Percentiles rank a stretch among this genome's conserved stretches.
Conservation (phyloP, 2,329 filamentous ascomycete genomes). For the Colletotrichum euphorbiae region DNA sequence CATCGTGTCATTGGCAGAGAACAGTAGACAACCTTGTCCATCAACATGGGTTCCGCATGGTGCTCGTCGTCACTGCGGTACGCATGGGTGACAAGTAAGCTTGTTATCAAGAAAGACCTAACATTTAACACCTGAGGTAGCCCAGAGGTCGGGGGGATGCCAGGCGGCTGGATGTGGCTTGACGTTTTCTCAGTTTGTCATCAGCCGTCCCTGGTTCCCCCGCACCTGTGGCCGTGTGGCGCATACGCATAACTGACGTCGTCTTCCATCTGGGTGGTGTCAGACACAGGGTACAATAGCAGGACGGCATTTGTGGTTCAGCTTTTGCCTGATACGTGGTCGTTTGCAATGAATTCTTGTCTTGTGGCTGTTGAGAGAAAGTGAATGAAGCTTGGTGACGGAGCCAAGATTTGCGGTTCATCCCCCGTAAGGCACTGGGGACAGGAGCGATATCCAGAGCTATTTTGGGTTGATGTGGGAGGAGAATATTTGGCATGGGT, state of each 20-base stretch:
- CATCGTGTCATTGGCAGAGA: not conserved
- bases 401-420: not conserved
- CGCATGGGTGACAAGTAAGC: not conserved
- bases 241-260: conserved; percentile 9
- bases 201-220: not conserved
- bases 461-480: conserved; percentile 4
- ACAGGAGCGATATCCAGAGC: not conserved
- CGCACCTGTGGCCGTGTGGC: conserved; percentile 13
- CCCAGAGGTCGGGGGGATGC: no score
- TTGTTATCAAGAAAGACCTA: not conserved
- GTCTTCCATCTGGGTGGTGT: no score
- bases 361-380: no score
- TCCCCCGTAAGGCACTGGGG: no score
- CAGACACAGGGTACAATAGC: no score
- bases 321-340: no score
- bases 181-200: not conserved
- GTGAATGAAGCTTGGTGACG: not conserved
- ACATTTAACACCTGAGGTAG: no score
- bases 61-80: conserved; percentile 1
- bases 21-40: not conserved
- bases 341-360: not conserved
- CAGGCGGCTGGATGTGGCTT: conserved; percentile 11
- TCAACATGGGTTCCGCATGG: not conserved
- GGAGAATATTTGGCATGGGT: not conserved
- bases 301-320: no score